Evolutionary conservation across 257 asterid genomes (phyloP).

Genomic region (Solanum bulbocastanum): DNA sequence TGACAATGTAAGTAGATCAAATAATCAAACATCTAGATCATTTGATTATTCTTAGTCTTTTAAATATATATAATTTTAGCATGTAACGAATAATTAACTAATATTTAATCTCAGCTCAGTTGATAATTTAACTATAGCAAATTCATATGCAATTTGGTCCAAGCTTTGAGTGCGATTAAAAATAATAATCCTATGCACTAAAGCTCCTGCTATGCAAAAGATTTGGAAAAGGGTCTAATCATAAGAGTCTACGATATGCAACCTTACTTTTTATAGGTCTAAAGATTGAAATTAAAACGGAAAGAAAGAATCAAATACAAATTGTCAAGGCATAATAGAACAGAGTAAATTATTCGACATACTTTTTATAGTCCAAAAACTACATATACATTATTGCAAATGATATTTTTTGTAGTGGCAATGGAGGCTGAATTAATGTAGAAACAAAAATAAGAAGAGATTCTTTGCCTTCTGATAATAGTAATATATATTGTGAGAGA

Average conservation of each 20-base stretch:
- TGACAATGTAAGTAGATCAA: too few species aligned
- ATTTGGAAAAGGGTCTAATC: too few species aligned
- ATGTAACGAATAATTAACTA: too few species aligned
- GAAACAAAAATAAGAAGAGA: background rate
- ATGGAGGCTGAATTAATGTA: background rate
- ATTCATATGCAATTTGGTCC: background rate
- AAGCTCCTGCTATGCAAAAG: too few species aligned
- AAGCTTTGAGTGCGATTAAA: background rate
- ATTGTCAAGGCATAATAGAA: background rate
- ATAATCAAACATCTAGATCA: too few species aligned
- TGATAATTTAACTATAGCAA: too few species aligned
- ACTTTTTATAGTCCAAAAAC: background rate
- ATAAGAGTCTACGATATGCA: too few species aligned
- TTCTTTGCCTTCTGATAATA: too few species aligned
- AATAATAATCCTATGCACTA: too few species aligned
- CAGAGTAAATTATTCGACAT: background rate
- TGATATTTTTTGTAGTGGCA: background rate
- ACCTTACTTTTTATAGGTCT: too few species aligned
- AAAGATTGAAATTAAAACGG: background rate
- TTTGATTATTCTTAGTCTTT: too few species aligned
- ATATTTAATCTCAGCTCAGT: background rate
- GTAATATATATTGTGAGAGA: too few species aligned
- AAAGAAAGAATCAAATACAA: background rate
- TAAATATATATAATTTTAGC: background rate
- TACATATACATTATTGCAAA: background rate